Evolutionary conservation across 345 rosid species (phyloP).

Genomic region (Fremontodendron californicum): DNA sequence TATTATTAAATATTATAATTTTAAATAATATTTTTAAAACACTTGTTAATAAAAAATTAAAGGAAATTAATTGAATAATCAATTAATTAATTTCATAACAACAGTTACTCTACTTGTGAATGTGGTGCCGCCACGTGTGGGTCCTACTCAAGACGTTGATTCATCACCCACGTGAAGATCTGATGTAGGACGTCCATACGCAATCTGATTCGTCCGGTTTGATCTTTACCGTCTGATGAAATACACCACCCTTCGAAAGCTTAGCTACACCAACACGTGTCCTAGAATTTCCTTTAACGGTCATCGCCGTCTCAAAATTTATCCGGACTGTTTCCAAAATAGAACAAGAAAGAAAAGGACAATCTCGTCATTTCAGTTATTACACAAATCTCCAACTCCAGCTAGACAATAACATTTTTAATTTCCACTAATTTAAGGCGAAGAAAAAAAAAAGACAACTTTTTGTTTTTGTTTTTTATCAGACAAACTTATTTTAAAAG

Average conservation of each 20-base stretch:
- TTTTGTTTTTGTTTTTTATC: not conserved
- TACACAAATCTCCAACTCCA: conserved; percentile 6
- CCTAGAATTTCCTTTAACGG: not conserved
- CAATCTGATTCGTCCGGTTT: not conserved
- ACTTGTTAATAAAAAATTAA: too few species aligned
- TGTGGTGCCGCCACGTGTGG: not conserved
- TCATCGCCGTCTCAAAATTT: not conserved
- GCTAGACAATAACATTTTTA: not conserved
- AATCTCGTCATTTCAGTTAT: conserved; percentile 6
- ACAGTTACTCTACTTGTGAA: not conserved
- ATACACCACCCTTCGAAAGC: too few species aligned
- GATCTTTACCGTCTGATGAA: not conserved
- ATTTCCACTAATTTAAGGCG: not conserved
- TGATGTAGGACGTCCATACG: not conserved
- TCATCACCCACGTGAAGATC: not conserved
- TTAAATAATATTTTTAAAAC: too few species aligned
- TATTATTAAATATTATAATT: too few species aligned
- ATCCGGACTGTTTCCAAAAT: not conserved
- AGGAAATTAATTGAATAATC: not conserved
- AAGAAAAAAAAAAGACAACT: not conserved
- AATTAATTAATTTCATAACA: not conserved
- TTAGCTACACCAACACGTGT: not conserved
- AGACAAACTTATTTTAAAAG: conserved; percentile 8
- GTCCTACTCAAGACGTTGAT: not conserved
- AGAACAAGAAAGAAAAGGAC: not conserved